Percentiles rank a stretch among this genome's conserved stretches.
These are phyloP conservation scores for Apiotrichum gracile DNA, from an alignment of 1,284 basidiomycete species.

Conservation along the genomic window DNA sequence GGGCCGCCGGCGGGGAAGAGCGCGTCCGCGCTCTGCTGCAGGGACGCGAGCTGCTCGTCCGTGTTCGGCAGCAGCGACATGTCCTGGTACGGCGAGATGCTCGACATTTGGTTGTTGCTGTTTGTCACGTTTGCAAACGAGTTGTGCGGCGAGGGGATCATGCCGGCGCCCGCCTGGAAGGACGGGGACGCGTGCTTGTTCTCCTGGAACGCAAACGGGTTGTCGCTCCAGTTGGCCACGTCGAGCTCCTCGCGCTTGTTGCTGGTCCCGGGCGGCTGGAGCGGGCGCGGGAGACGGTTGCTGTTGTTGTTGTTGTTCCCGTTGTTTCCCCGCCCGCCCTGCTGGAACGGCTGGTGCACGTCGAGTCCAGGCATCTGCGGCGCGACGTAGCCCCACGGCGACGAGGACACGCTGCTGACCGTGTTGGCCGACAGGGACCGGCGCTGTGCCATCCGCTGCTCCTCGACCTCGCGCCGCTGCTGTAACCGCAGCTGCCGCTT, in stretches of 20 bases:
- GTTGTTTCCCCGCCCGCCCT: neutral
- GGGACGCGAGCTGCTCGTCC: conserved; percentile 1
- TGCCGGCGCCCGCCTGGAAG: neutral
- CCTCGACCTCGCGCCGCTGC: conserved; percentile 37
- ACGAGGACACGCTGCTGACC: conserved; percentile 12
- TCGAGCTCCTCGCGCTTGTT: neutral
- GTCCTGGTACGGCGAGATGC: conserved; percentile 18
- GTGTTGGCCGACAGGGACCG: conserved; percentile 8
- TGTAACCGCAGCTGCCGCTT: conserved; percentile 41
- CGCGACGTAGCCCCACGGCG: conserved; percentile 45
- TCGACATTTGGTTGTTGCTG: conserved; percentile 4
- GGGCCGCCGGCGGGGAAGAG: neutral
- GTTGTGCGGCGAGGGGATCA: conserved; percentile 7
- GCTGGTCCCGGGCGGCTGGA: conserved; percentile 32
- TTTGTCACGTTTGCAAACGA: neutral
- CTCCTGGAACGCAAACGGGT: conserved; percentile 16
- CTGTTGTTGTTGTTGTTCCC: too few species aligned
- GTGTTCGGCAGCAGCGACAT: conserved; percentile 7
- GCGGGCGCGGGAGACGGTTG: conserved; percentile 29
- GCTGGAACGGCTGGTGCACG: conserved; percentile 45
- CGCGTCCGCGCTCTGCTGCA: conserved; percentile 3
- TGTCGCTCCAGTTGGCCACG: conserved; percentile 1
- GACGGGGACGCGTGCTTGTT: conserved; percentile 7
- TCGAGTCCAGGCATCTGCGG: conserved; percentile 46
- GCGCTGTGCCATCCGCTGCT: conserved; percentile 26